Evolutionary conservation across 192 early-diverging fungal species (phyloP), one percentile per base, ranked within the genome.

Genomic region (Dissophora ornata): DNA sequence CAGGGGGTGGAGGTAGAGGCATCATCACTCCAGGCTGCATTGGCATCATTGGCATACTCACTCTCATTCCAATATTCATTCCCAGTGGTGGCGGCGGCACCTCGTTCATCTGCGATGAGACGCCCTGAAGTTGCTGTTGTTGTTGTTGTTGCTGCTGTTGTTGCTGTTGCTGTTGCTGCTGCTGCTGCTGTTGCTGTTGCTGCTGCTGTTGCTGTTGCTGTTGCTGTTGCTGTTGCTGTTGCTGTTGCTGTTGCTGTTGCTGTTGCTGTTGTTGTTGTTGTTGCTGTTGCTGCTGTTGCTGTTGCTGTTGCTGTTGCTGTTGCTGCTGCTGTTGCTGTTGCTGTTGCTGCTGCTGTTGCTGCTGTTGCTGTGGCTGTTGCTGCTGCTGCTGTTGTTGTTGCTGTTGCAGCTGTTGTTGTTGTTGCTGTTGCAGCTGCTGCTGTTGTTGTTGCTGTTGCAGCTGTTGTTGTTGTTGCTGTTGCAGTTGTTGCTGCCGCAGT

Each of bases 1-100:
- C n/a, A 19, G 46, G 65, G 30, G 65, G 55, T 30, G 48, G 55
- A 7, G 66, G 55, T 30, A 45, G 66, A 4, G 56, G 46, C 34
- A 58, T 50, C 55, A 55, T 57, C 56, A 58, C n/a, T 15, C 51
- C 51, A 5, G 19, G 29, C 21, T 47, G 45, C 36, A 36, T 16
- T 34, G 44, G 21, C 32, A 21, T 28, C 45, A 36, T 36, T 18
- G 64, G 54, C 42, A 58, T 38, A 51, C 19, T 46, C 66, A 68
- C 47, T 40, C 48, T 42, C 25, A 41, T 3, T 28, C 48, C 48
- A 25, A 42, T 16, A 24, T 30, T 33, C 22, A 55, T 48, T 38
- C 53, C 52, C n/a, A n/a, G n/a, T 50, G 22, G 1, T 22, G 62
- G 29, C 41, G 51, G 22, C 15, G 25, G 26, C 16, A 41, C 13